Percentiles rank a stretch among this genome's conserved stretches.
Evolutionary conservation across 768 basidiomycete species (phyloP).

Genomic region (Cystofilobasidium bisporidii): DNA sequence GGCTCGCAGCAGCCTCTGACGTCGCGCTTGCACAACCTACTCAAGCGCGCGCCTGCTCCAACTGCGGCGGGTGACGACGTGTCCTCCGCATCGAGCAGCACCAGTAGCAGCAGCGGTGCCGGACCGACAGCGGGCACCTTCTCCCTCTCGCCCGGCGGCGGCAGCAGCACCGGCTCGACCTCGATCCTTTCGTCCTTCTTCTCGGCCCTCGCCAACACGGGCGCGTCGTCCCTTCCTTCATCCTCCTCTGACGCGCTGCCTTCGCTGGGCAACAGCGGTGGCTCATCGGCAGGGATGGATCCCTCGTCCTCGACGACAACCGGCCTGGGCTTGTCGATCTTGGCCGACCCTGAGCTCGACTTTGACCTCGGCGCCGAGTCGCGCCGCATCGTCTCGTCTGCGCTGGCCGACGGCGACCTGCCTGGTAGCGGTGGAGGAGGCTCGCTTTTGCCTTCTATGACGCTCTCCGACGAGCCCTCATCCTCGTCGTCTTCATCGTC

Average conservation of each 20-base stretch:
- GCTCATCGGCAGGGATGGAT: too few species aligned
- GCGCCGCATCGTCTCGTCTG: conserved; percentile 5
- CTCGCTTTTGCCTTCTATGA: too few species aligned
- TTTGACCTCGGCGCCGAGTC: conserved; percentile 5
- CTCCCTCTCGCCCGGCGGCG: neutral
- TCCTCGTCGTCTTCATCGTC: conserved; percentile 4
- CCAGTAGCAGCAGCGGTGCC: too few species aligned
- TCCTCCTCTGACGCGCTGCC: neutral
- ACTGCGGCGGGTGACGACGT: neutral
- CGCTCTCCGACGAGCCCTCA: conserved; percentile 4
- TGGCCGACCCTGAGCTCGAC: conserved; percentile 2
- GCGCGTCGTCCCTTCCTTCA: neutral
- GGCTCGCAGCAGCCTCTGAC: neutral
- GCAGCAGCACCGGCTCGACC: neutral
- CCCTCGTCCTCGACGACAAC: too few species aligned
- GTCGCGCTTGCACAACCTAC: conserved; percentile 4
- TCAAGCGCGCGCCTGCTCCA: neutral
- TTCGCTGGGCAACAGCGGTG: too few species aligned
- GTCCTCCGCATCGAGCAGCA: too few species aligned
- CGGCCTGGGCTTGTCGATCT: neutral
- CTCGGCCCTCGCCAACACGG: conserved; percentile 1
- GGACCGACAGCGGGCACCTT: neutral
- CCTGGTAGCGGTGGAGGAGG: too few species aligned
- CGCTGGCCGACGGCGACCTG: neutral
- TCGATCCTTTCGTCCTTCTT: conserved; percentile 5